Evolutionary conservation across 345 rosid species (phyloP).

Genomic region (Mallotus nudiflorus): DNA sequence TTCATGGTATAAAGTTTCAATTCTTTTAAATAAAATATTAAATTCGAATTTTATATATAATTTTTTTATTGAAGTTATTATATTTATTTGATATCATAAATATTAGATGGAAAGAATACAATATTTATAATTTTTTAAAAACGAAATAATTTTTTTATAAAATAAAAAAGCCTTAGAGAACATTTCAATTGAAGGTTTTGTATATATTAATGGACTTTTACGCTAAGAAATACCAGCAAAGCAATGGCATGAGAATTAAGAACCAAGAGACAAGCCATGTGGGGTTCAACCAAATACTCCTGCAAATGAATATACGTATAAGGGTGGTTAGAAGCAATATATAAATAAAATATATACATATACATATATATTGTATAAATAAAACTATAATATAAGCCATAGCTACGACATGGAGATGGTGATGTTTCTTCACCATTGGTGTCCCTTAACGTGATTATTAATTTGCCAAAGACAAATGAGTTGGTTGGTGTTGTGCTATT

Average conservation of each 20-base stretch:
- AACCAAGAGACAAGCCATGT: slow-evolving; percentile 15
- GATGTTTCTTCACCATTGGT: neutral
- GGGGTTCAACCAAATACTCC: neutral
- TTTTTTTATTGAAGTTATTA: too few relatives aligned
- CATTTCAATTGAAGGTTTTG: neutral
- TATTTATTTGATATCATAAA: too few relatives aligned
- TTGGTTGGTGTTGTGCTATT: neutral
- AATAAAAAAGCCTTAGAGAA: neutral
- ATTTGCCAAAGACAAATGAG: slow-evolving; percentile 9
- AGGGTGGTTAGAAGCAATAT: neutral
- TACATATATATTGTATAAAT: neutral
- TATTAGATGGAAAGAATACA: too few relatives aligned
- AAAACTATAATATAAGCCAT: neutral
- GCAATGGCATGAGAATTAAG: neutral
- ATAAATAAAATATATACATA: too few relatives aligned
- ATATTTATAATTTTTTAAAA: too few relatives aligned
- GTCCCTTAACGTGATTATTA: slow-evolving; percentile 7
- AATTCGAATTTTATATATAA: too few relatives aligned
- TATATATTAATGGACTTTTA: neutral
- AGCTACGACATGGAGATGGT: neutral
- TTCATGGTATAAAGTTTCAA: too few relatives aligned
- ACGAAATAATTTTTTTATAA: too few relatives aligned
- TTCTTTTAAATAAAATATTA: too few relatives aligned
- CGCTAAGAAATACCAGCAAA: slow-evolving; percentile 7
- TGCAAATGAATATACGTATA: neutral